phyloP scores from a whole-genome alignment of 2,329 filamentous ascomycete genomes.

The Didymella segeticola region DNA sequence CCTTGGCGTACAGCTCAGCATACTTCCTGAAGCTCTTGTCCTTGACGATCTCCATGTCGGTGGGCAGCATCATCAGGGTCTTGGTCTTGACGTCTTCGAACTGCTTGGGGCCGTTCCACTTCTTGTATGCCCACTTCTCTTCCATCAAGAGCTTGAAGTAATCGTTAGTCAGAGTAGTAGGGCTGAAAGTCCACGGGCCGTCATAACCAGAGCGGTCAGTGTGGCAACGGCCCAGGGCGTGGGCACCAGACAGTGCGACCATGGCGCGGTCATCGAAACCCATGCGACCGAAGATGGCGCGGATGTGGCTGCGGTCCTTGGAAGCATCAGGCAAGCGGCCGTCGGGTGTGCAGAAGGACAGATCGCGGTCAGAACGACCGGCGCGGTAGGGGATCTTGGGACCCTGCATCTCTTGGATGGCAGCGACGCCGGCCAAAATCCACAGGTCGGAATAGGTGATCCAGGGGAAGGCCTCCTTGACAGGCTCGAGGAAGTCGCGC shows the following conservation, averaged over 20 bases:
- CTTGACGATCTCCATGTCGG: conserved; percentile 84
- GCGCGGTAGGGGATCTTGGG: conserved; percentile 87
- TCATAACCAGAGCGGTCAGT: conserved; percentile 84
- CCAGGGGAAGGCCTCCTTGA: conserved; percentile 92
- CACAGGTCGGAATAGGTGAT: conserved; percentile 96
- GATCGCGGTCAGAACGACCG: conserved; percentile 80
- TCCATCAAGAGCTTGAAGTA: conserved; percentile 87
- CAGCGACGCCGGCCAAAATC: conserved; percentile 85
- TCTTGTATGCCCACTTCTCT: conserved; percentile 96
- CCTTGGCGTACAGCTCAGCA: conserved; percentile 88
- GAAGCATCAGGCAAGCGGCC: conserved; percentile 85
- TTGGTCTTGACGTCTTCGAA: conserved; percentile 88
- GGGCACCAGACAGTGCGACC: conserved; percentile 85
- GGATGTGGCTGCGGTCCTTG: conserved; percentile 79
- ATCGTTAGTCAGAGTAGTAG: conserved; percentile 86
- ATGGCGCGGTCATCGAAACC: conserved; percentile 98
- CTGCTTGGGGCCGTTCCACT: conserved; percentile 93
- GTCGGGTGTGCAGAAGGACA: conserved; percentile 87
- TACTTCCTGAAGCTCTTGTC: conserved; percentile 84
- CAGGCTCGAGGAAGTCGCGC: conserved; percentile 89
- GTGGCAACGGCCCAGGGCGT: conserved; percentile 87
- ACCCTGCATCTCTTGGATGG: conserved; percentile 95
- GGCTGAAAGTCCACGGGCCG: conserved; percentile 84
- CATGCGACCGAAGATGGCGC: conserved; percentile 95
- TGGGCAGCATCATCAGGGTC: conserved; percentile 95